phyloP scores from a whole-genome alignment of 495 filamentous ascomycete genomes.

The Hypoxylon lenormandii region DNA sequence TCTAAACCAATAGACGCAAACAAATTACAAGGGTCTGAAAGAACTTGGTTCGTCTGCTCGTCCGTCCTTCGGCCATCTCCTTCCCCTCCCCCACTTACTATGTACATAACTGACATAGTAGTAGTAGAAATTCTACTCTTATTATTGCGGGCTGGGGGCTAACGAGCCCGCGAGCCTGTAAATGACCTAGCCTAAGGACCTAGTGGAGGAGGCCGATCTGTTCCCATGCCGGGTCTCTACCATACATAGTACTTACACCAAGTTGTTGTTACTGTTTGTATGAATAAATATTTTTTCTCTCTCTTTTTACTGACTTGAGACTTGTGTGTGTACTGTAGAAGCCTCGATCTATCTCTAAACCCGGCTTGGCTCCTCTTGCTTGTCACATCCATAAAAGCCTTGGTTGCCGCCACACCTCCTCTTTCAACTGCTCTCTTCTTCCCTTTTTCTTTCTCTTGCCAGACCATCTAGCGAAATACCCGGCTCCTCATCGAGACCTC shows the following conservation, averaged over 20 bases:
- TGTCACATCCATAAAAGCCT: constrained; percentile 50
- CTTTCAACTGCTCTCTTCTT: constrained; percentile 26
- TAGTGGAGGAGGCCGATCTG: constrained; percentile 50
- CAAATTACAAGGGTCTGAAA: constrained; percentile 43
- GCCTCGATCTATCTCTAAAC: constrained; percentile 26
- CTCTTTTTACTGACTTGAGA: constrained; percentile 28
- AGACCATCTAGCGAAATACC: constrained; percentile 48
- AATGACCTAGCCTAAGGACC: not conserved
- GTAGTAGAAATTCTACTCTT: constrained; percentile 24
- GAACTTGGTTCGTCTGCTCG: constrained; percentile 36
- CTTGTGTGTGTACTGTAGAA: constrained; percentile 20
- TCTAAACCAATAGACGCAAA: constrained; percentile 49
- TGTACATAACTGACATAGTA: too few species aligned
- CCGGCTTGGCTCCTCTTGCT: constrained; percentile 40
- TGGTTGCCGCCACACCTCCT: constrained; percentile 45
- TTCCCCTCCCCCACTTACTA: constrained; percentile 52
- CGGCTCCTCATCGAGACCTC: constrained; percentile 41
- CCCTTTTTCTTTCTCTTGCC: constrained; percentile 50
- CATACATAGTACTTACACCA: too few species aligned
- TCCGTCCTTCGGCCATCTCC: constrained; percentile 53
- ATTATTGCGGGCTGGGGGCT: constrained; percentile 34
- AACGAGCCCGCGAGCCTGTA: not conserved
- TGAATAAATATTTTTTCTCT: constrained; percentile 42
- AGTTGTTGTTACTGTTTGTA: constrained; percentile 37
- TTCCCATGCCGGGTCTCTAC: constrained; percentile 33